A percentile compares a stretch with the other conserved stretches of the same genome.
Conservation (phyloP, 2,329 filamentous ascomycete species). For the Thyridium curvatum region DNA sequence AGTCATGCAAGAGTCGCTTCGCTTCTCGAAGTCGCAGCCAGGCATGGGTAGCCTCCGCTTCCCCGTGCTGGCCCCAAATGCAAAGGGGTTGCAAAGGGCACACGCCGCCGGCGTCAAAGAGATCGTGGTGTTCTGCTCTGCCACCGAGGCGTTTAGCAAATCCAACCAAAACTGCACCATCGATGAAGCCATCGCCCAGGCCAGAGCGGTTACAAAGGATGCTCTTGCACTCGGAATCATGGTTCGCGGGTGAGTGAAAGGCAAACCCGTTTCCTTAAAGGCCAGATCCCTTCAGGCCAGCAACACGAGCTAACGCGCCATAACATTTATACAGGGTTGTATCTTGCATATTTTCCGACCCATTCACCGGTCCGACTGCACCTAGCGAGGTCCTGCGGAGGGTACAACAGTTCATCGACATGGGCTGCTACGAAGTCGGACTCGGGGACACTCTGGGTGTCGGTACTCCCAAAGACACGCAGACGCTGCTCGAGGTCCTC, state of each 20-base stretch:
- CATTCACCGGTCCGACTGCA: conserved; percentile 30
- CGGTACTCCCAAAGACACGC: conserved; percentile 33
- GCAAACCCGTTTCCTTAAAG: no score
- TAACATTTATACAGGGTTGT: conserved; percentile 33
- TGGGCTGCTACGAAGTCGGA: conserved; percentile 62
- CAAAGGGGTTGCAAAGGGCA: conserved; percentile 42
- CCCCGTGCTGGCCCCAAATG: conserved; percentile 43
- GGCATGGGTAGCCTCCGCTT: no score
- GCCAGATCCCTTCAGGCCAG: no score
- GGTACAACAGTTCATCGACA: conserved; percentile 43
- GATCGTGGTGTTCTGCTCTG: conserved; percentile 50
- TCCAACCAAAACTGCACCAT: conserved; percentile 56
- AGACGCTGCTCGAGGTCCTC: conserved; percentile 23
- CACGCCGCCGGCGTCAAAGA: conserved; percentile 12
- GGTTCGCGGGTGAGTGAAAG: no score
- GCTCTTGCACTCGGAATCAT: no score
- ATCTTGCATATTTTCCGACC: conserved; percentile 48
- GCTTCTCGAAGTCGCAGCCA: not conserved
- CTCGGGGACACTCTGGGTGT: conserved; percentile 61
- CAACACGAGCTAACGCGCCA: conserved; percentile 22
- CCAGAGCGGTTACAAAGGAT: conserved; percentile 42
- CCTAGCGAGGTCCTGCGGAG: conserved; percentile 22
- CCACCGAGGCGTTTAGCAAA: conserved; percentile 50
- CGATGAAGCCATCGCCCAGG: conserved; percentile 45
- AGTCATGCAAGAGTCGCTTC: conserved; percentile 39